Evolutionary conservation across 306 rosid genomes (phyloP).

Genomic region (Cicer arietinum): DNA sequence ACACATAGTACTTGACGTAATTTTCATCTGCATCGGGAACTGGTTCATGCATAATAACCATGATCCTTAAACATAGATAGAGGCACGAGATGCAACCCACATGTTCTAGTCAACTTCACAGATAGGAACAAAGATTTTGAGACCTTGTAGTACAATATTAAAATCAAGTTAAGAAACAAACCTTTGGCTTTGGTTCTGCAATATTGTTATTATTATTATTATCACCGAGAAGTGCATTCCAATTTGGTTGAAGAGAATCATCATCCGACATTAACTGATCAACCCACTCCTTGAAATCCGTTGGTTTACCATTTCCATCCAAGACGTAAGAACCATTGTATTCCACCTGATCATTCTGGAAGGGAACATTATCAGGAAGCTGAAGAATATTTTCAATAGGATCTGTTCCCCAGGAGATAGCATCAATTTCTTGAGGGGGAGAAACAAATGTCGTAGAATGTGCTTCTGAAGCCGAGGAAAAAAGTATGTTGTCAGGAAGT

Average conservation of each 20-base stretch:
- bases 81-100: conserved; percentile 20
- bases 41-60: conserved; percentile 36
- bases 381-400: conserved; percentile 60
- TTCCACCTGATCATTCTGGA: conserved; percentile 63
- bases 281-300: conserved; percentile 74
- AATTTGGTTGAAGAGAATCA: conserved; percentile 61
- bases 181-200: conserved; percentile 63
- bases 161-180: conserved; percentile 50
- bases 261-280: conserved; percentile 69
- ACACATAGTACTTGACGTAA: conserved; percentile 30
- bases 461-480: conserved; percentile 51
- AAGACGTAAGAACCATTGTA: conserved; percentile 47
- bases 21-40: conserved; percentile 28
- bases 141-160: conserved; percentile 28
- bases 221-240: conserved; percentile 69
- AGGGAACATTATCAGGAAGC: conserved; percentile 56
- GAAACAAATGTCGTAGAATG: conserved; percentile 52
- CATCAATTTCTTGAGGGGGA: conserved; percentile 53
- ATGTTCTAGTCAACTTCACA: conserved; percentile 36
- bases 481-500: conserved; percentile 42
- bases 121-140: conserved; percentile 10
- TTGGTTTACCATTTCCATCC: conserved; percentile 54
- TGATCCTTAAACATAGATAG: conserved; percentile 36
- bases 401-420: conserved; percentile 69
- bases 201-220: conserved; percentile 45